Conservation (phyloP, 192 early-diverging fungal species). For the Coemansia sp. region DNA sequence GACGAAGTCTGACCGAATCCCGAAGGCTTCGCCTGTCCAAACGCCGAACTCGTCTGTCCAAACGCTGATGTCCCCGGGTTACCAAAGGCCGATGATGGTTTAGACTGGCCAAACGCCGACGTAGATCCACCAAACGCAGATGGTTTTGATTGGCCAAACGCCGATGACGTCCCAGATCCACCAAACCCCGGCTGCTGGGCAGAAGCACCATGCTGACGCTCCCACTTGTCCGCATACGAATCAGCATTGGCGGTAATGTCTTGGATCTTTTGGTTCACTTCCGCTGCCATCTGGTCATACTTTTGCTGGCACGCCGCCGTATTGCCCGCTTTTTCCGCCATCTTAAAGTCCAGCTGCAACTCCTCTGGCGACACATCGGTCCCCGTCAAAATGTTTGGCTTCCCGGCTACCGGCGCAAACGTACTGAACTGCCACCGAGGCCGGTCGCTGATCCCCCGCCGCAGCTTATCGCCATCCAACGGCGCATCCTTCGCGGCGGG, state of each 20-base stretch:
- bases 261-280: conserved; percentile 8
- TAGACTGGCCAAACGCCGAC: conserved; percentile 6
- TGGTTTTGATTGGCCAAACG: not conserved
- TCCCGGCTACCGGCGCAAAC: conserved; percentile 56
- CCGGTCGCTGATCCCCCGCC: conserved; percentile 38
- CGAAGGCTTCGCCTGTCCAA: not conserved
- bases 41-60: not conserved
- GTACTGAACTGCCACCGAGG: conserved; percentile 52
- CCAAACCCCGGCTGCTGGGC: not conserved
- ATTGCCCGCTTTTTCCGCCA: conserved; percentile 2
- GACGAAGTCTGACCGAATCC: not conserved
- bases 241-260: conserved; percentile 11
- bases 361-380: conserved; percentile 64
- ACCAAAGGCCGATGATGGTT: conserved; percentile 4
- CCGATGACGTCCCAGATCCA: not conserved
- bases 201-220: conserved; percentile 9
- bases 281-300: conserved; percentile 12
- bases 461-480: conserved; percentile 41
- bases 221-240: conserved; percentile 15
- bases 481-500: not conserved
- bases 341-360: conserved; percentile 50
- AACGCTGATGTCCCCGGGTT: conserved; percentile 6
- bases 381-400: conserved; percentile 54
- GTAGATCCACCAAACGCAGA: conserved; percentile 1
- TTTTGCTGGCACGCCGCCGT: conserved; percentile 18